Base-by-base conservation (phyloP, 2,329 filamentous ascomycete species). In the Colletotrichum orchidophilum region DNA sequence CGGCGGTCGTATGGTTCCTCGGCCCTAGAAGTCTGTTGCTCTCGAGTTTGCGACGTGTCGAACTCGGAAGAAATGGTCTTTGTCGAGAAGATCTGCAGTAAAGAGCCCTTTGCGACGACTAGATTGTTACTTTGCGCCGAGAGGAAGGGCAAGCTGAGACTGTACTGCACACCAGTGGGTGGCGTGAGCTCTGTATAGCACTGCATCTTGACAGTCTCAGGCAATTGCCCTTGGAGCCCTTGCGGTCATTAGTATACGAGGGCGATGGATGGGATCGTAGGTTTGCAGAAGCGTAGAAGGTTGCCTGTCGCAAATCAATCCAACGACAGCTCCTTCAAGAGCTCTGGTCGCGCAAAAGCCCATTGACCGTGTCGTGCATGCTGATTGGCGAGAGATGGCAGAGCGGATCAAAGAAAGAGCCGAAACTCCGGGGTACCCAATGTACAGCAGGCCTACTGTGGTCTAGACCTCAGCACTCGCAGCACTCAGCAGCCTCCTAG, bases 131-230 rank as follows among this genome's bases (percentile, higher is more conserved):
- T 90, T 74, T 91, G 88, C 60, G 93, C 83, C 57, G 93, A 92
- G 57, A 92, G 87, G 79, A 99, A 95, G 42, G 95, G 90, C 50
- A 97, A 84, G 71, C 87, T 89, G 78, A 98, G 84, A 74, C 95
- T 94, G 84, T 97, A 93, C 78, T 94, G 95, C 83, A 98, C 95
- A 80, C 95, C 95, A 81, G 95, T 97, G 65, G 96, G 95, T 85
- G 96, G 93, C 81, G 94, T 91, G 81, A 99, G 88, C 87, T 99
- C 96, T 79, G 94, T 95, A 85, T 98, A 98, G 87, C 94, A 97
- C 90, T 98, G 96, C 96, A 98, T 98, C 58, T 75, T 75, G 74
- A 78, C 80, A 76, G 76, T 74, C 78, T 75, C 82, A 83, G 71
- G 65, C 69, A 61, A 69, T 68, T 63, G 69, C 69, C 69, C 65